These are phyloP conservation scores for Trichoderma simmonsii DNA, from an alignment of 2,329 filamentous ascomycete genomes.

Conservation along the genomic window DNA sequence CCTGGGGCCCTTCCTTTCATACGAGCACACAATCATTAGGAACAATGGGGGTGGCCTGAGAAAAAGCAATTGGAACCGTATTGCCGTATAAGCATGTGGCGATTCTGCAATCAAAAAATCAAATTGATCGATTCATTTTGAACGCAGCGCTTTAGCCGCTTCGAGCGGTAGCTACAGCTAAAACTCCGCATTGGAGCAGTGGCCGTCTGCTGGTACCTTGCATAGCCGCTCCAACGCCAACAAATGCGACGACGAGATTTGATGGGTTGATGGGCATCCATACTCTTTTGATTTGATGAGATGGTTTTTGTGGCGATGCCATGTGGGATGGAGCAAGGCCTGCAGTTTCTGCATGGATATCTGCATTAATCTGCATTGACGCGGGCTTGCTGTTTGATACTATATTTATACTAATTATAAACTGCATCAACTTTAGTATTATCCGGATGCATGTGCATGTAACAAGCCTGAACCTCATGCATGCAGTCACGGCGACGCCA, in stretches of 20 bases:
- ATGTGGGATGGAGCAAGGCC: not conserved
- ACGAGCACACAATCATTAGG: not conserved
- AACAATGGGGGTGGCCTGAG: not conserved
- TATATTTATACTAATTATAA: not conserved
- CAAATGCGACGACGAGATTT: not conserved
- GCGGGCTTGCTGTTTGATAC: not conserved
- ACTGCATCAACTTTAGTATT: not conserved
- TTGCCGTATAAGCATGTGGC: not conserved
- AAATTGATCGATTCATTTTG: not conserved
- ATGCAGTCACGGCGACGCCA: not conserved
- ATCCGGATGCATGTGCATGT: not conserved
- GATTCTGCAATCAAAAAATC: not conserved
- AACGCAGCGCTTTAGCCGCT: constrained; percentile 4
- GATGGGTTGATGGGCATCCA: not conserved
- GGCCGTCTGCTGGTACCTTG: constrained; percentile 6
- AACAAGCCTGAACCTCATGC: not conserved
- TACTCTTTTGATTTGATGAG: not conserved
- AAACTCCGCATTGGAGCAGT: constrained; percentile 7
- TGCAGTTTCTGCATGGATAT: not conserved
- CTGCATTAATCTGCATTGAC: not conserved
- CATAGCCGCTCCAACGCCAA: constrained; percentile 15
- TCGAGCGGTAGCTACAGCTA: not conserved
- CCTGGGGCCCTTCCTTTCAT: not conserved
- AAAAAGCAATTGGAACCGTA: not conserved
- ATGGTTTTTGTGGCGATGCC: not conserved